A percentile compares a stretch with the other conserved stretches of the same genome.
Evolutionary conservation across 805 yeast species (phyloP).

Genomic region (Saccharomycopsis oosterbeekiorum): DNA sequence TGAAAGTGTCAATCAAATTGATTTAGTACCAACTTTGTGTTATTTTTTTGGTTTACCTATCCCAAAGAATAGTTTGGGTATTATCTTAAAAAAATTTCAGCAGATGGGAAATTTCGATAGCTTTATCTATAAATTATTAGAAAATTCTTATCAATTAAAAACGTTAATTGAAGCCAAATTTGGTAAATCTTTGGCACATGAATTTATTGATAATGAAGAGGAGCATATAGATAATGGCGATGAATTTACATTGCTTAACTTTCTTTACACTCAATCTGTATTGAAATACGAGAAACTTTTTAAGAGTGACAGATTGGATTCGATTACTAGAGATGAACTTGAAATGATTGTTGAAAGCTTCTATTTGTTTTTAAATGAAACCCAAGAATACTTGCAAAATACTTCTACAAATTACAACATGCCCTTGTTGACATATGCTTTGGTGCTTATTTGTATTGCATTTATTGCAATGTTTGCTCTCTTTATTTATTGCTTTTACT

Average conservation of each 20-base stretch:
- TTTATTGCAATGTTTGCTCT: slow-evolving; percentile 1
- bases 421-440: slow-evolving; percentile 29
- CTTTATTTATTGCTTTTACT: neutral
- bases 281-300: slow-evolving; percentile 6
- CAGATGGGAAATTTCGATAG: slow-evolving; percentile 30
- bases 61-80: slow-evolving; percentile 69
- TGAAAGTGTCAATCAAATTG: slow-evolving; percentile 50
- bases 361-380: slow-evolving; percentile 31
- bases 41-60: slow-evolving; percentile 53
- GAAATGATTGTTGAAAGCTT: slow-evolving; percentile 18
- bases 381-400: slow-evolving; percentile 43
- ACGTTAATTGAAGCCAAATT: slow-evolving; percentile 35
- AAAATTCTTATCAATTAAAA: slow-evolving; percentile 51
- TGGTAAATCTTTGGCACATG: slow-evolving; percentile 20
- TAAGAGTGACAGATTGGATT: neutral
- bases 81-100: slow-evolving; percentile 49
- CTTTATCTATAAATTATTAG: slow-evolving; percentile 28
- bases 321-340: neutral
- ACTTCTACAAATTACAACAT: slow-evolving; percentile 70
- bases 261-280: slow-evolving; percentile 17
- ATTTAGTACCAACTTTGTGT: slow-evolving; percentile 62
- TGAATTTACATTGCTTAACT: slow-evolving; percentile 13
- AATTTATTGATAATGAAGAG: slow-evolving; percentile 3
- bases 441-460: slow-evolving; percentile 17
- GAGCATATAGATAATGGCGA: slow-evolving; percentile 1